Evolutionary conservation across 129 eudicot genomes (phyloP).

Genomic region (Centella asiatica): DNA sequence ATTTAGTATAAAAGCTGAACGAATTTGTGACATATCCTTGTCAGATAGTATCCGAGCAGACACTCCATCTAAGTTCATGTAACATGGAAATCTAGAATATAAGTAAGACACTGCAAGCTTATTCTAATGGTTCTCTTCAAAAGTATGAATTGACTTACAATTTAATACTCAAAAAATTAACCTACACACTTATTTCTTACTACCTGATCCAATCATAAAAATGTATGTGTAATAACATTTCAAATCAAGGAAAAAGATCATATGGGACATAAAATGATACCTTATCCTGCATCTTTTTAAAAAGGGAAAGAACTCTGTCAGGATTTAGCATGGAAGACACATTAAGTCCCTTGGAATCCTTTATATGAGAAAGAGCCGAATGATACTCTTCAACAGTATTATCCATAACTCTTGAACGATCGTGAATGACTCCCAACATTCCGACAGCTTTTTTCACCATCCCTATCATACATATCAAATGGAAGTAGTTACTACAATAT

Average conservation of each 20-base stretch:
- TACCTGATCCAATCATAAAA: background rate
- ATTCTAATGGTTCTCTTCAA: no score
- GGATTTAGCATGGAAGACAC: constrained; percentile 35
- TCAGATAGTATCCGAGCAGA: no score
- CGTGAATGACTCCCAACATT: constrained; percentile 50
- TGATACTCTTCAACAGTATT: constrained; percentile 30
- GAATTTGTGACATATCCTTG: no score
- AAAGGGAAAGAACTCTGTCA: constrained; percentile 54
- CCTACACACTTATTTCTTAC: no score
- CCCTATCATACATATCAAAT: constrained; percentile 34
- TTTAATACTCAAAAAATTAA: no score
- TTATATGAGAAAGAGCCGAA: constrained; percentile 45
- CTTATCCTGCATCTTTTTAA: constrained; percentile 71
- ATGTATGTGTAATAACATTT: background rate
- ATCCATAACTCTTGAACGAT: constrained; percentile 51
- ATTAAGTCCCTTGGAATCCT: constrained; percentile 37
- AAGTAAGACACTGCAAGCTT: no score
- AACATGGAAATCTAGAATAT: no score
- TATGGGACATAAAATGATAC: constrained; percentile 26
- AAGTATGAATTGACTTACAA: no score
- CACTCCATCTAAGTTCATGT: no score
- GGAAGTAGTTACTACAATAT: background rate
- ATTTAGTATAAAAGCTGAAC: no score
- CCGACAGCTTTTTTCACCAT: constrained; percentile 63
- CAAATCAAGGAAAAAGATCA: constrained; percentile 3